These are phyloP conservation scores for Quercus tomentella DNA, from an alignment of 331 rosid genomes.

Conservation along the genomic window DNA sequence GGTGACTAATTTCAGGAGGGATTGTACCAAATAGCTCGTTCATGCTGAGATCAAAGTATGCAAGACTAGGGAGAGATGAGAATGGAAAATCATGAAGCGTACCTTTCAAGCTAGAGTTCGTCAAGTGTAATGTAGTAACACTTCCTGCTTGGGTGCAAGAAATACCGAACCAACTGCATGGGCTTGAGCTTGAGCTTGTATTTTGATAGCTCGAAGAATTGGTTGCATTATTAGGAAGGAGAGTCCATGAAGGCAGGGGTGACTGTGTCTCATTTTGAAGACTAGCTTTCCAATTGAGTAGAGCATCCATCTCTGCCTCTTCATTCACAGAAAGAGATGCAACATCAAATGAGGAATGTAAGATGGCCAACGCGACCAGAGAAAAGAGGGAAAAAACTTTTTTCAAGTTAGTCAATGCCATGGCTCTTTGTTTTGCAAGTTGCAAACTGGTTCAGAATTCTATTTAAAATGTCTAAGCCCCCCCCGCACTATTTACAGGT, in stretches of 20 bases:
- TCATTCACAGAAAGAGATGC: background rate
- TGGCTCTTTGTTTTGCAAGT: background rate
- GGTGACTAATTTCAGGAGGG: conserved; percentile 8
- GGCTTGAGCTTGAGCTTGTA: background rate
- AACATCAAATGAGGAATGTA: background rate
- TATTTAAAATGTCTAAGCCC: background rate
- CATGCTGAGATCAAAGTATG: background rate
- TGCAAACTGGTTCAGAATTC: background rate
- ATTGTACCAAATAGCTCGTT: conserved; percentile 11
- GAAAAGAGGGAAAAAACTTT: background rate
- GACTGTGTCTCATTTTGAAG: background rate
- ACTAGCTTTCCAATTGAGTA: conserved; percentile 35
- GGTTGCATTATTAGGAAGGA: background rate
- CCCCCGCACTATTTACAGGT: too few relatives aligned
- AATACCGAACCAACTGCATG: background rate
- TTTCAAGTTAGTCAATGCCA: background rate
- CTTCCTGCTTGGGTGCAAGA: too few relatives aligned
- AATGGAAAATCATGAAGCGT: conserved; percentile 15
- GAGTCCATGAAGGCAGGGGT: conserved; percentile 9
- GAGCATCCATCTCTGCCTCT: background rate
- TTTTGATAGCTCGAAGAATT: background rate
- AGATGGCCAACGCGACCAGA: background rate
- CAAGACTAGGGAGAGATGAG: background rate
- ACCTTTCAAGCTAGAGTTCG: background rate
- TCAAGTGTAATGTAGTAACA: too few relatives aligned